These are phyloP conservation scores for Ophiosphaerella herpotricha DNA, from an alignment of 2,329 filamentous ascomycete species.

Conservation along the genomic window DNA sequence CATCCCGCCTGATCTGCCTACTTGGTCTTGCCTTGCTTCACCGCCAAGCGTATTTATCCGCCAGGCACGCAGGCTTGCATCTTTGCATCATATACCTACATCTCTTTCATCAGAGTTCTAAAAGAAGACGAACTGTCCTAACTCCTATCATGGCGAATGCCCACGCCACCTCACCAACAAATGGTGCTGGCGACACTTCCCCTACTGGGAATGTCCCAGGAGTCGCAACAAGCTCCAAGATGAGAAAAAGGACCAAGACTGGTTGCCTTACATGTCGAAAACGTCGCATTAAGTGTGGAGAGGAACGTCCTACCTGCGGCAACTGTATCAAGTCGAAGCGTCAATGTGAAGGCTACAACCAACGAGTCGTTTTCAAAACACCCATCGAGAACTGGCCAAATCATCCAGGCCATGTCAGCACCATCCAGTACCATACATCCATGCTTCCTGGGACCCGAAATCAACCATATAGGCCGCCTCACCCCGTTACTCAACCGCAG, in stretches of 20 bases:
- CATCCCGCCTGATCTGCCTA: slow-evolving; percentile 19
- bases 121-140: too few relatives aligned
- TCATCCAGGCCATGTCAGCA: slow-evolving; percentile 43
- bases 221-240: slow-evolving; percentile 34
- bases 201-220: slow-evolving; percentile 28
- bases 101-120: not conserved
- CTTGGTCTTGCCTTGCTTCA: slow-evolving; percentile 6
- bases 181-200: slow-evolving; percentile 33
- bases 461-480: slow-evolving; percentile 19
- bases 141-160: slow-evolving; percentile 26
- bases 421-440: slow-evolving; percentile 45
- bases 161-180: slow-evolving; percentile 22
- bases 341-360: slow-evolving; percentile 81
- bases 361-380: slow-evolving; percentile 79
- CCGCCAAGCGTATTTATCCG: not conserved
- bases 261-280: slow-evolving; percentile 92
- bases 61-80: too few relatives aligned
- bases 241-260: slow-evolving; percentile 75
- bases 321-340: slow-evolving; percentile 89
- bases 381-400: slow-evolving; percentile 61
- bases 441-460: slow-evolving; percentile 43
- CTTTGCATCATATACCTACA: not conserved
- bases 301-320: slow-evolving; percentile 78
- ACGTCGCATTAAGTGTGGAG: slow-evolving; percentile 95
- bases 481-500: slow-evolving; percentile 19